Base-by-base conservation (phyloP, 2,329 filamentous ascomycete genomes). In the Bimuria novae-zelandiae region DNA sequence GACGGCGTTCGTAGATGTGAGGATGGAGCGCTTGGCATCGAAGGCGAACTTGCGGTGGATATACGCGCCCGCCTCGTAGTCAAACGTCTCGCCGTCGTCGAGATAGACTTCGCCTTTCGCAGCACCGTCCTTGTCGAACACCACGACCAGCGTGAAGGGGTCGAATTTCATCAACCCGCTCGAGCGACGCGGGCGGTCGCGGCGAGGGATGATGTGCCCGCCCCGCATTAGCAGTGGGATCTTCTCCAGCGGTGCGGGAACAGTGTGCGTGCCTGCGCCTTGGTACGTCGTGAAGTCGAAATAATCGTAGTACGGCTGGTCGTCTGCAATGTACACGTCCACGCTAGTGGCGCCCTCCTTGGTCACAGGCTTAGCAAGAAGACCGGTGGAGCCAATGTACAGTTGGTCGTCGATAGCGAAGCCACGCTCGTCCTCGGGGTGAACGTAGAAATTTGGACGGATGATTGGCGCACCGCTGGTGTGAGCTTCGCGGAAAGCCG, bases 301-400 rank as follows among this genome's bases (percentile, higher is more conserved):
- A 78, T 99, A 99, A 75, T 97, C 90, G 68, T 92, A 99, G 75
- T 99, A 97, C 48, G 89, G 83, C 73, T 95, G 90, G 53, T 88
- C 84, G 63, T 97, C 93, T 0, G 92, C 88, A 49, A 99, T 85
- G 77, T 95, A 97, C 52, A 99, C 84, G 17, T 92, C 87, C 0
- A 87, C 85, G 17, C 84, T 85, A 16, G 83, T 82, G 41, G 87
- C 86, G 59, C 86, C 89, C 75, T 96, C 86, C 21, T 87, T 84
- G 1, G 92, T 89, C 12, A 97, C 87, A 0, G 94, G 94, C 77
- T 97, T 97, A 35, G 86, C 90, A n/a, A 99, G 84, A 14, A 99
- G 81, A 62, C 94, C 94, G 1, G 90, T 96, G 21, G 83, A 85
- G 35, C 91, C 94, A 19, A 99, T 78, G 71, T 97, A 97, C 63